Conservation (phyloP, 2,329 filamentous ascomycete species). For the Dendryphion nanum region DNA sequence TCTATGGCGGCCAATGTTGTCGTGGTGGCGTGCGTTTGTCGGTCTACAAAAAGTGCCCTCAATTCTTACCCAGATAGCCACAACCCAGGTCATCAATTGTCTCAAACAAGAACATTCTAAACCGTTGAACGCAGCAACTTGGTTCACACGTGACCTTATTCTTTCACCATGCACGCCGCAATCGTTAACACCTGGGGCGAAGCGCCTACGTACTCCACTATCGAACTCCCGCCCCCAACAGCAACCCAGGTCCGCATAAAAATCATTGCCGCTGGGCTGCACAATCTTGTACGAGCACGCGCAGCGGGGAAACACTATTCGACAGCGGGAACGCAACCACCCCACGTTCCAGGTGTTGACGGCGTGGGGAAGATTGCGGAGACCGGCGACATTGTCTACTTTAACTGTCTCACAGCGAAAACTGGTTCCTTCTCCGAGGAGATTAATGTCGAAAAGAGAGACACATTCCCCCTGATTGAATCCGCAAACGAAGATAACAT, state of each 20-base stretch:
- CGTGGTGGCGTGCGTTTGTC: no score
- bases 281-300: constrained; percentile 54
- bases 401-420: constrained; percentile 39
- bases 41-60: no score
- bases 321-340: constrained; percentile 46
- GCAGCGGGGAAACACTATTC: constrained; percentile 58
- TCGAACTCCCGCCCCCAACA: constrained; percentile 38
- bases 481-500: constrained; percentile 49
- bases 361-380: constrained; percentile 49
- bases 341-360: constrained; percentile 55
- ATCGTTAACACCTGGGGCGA: constrained; percentile 43
- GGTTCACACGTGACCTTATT: no score
- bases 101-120: no score
- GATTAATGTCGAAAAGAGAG: constrained; percentile 47
- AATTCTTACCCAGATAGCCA: no score
- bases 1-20: no score
- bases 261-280: constrained; percentile 53
- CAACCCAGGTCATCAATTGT: no score
- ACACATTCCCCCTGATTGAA: constrained; percentile 44
- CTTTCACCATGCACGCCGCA: constrained; percentile 39
- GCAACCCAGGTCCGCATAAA: constrained; percentile 49
- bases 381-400: constrained; percentile 53
- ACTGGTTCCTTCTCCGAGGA: constrained; percentile 49
- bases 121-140: no score
- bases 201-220: constrained; percentile 30